Evolutionary conservation across 352 stramenopile genomes (phyloP).

Genomic region (Pseudoperonospora humuli): DNA sequence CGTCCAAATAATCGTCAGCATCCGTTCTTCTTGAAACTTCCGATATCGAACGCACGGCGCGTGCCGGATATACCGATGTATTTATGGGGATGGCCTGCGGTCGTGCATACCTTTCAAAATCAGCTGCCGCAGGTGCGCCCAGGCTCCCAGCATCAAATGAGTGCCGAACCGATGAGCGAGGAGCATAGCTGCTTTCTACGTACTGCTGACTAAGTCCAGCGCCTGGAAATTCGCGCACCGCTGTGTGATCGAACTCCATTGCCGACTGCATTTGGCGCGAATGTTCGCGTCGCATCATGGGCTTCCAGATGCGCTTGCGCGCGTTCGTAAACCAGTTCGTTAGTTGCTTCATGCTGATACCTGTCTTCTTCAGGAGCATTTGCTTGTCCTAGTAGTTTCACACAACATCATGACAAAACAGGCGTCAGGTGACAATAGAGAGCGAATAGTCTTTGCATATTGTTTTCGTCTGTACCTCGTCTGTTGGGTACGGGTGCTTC

Average conservation of each 20-base stretch:
- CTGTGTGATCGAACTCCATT: slow-evolving; percentile 61
- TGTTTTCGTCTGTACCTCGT: slow-evolving; percentile 43
- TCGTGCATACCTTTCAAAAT: slow-evolving; percentile 26
- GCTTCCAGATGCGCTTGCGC: slow-evolving; percentile 86
- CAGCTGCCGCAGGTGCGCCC: slow-evolving; percentile 15
- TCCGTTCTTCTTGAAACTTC: slow-evolving; percentile 41
- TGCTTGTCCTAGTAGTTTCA: slow-evolving; percentile 61
- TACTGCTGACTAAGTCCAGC: slow-evolving; percentile 23
- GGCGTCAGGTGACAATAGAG: slow-evolving; percentile 6
- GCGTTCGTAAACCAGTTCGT: slow-evolving; percentile 89
- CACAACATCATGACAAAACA: slow-evolving; percentile 5
- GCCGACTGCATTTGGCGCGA: slow-evolving; percentile 66
- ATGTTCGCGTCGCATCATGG: slow-evolving; percentile 83
- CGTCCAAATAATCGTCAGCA: slow-evolving; percentile 61
- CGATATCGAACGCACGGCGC: slow-evolving; percentile 55
- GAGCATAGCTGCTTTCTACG: slow-evolving; percentile 33
- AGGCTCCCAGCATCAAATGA: slow-evolving; percentile 68
- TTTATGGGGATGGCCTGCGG: slow-evolving; percentile 20
- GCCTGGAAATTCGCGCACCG: slow-evolving; percentile 30
- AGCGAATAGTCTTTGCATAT: not conserved
- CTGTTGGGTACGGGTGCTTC: slow-evolving; percentile 85
- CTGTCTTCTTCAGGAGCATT: slow-evolving; percentile 85
- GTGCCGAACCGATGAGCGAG: slow-evolving; percentile 37
- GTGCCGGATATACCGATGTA: slow-evolving; percentile 31
- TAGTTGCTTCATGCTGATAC: slow-evolving; percentile 88